Evolutionary conservation across 2,329 filamentous ascomycete species (phyloP).

Genomic region (Drechslerella coelobrocha): DNA sequence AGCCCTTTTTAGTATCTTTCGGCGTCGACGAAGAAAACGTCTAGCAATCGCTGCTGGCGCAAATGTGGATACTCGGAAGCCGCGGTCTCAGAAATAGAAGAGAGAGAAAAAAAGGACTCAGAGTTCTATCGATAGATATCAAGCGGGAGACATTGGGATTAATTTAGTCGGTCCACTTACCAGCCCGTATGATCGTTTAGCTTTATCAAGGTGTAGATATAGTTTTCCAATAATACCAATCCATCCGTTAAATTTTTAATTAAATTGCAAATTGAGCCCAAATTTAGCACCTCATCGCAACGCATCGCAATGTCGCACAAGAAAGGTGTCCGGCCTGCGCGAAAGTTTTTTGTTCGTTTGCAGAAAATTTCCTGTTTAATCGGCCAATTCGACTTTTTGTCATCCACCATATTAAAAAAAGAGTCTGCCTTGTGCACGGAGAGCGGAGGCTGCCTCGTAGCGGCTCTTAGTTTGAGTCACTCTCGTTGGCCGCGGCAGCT

Average conservation of each 20-base stretch:
- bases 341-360: constrained; percentile 8
- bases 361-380: constrained; percentile 5
- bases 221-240: too few species aligned
- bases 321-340: constrained; percentile 23
- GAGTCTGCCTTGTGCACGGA: constrained; percentile 28
- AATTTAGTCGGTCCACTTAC: too few species aligned
- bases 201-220: too few species aligned
- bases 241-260: too few species aligned
- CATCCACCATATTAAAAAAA: constrained; percentile 3
- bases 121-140: background rate
- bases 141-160: background rate
- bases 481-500: constrained; percentile 9
- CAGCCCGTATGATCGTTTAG: too few species aligned
- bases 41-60: background rate
- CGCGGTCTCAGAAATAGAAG: background rate
- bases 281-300: constrained; percentile 30
- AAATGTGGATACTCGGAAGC: background rate
- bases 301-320: constrained; percentile 37
- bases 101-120: too few species aligned
- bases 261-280: too few species aligned
- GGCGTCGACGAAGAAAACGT: background rate
- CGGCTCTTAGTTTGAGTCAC: constrained; percentile 30
- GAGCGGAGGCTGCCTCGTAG: constrained; percentile 5
- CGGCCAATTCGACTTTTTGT: background rate
- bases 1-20: background rate